Conservation (phyloP, 2,329 filamentous ascomycete species). For the Emmonsia crescens region DNA sequence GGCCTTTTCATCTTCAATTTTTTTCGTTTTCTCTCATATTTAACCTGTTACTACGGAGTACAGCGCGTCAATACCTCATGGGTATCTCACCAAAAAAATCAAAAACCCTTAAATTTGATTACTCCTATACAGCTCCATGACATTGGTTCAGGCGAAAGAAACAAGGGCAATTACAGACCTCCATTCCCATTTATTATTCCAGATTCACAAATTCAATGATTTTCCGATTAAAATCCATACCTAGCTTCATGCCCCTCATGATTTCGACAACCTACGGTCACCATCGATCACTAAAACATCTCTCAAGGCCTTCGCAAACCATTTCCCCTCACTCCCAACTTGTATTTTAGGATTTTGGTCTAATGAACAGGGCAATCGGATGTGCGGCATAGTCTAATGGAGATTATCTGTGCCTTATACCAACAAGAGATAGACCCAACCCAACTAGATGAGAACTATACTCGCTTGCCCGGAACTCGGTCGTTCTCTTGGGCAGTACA, state of each 20-base stretch:
- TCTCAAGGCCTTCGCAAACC: background rate
- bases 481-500: too few species aligned
- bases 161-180: background rate
- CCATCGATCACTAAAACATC: background rate
- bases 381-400: too few species aligned
- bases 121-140: background rate
- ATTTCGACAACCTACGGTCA: background rate
- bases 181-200: background rate
- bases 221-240: background rate
- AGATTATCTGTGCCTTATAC: too few species aligned
- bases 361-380: too few species aligned
- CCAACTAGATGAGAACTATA: too few species aligned
- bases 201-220: background rate
- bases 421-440: too few species aligned
- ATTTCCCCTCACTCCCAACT: background rate
- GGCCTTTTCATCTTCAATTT: background rate
- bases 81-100: background rate
- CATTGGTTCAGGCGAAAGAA: background rate
- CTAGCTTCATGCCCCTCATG: background rate
- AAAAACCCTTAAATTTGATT: background rate
- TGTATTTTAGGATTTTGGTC: background rate
- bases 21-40: background rate
- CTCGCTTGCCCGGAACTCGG: too few species aligned
- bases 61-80: background rate
- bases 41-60: background rate